Evolutionary conservation across 1,284 basidiomycete genomes (phyloP), one percentile per base, ranked within the genome.

Genomic region (Pseudozyma sp.): DNA sequence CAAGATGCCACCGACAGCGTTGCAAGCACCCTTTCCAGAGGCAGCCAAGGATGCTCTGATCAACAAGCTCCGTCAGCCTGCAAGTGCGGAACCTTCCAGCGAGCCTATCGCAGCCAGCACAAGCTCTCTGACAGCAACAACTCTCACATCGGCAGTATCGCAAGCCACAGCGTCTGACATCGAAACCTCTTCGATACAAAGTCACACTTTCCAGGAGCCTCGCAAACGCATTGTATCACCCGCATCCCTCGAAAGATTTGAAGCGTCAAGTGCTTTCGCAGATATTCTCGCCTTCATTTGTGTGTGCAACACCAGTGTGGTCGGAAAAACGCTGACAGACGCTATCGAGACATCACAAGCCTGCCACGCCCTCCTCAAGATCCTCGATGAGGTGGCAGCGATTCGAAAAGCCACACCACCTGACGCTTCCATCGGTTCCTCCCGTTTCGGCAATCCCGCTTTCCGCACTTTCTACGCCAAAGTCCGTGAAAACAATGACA

Each of bases 381-480:
- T 83, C 12, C 56, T 84, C 34, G 53, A 70, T 8, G 42, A 61
- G 11, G 69, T 84, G 31, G 52, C 62, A 5, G 48, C 42, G 8
- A 55, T 84, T 2, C 93, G 82, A 81, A 87, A 44, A 87, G 92
- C 36, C 1, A 94, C 90, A 0, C 96, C 96, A 3, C 91, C 95
- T 0, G 90, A 96, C 21, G 66, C 62, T 1, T 92, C 95, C 76
- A 97, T 97, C 84, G 90, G 92, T 68, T 91, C 91, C 1, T 97
- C 95, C 48, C 88, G 97, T 31, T 99, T 99, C 80, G 97, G 96
- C 2, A 99, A 99, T 85, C 95, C 96, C 1, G 96, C 96, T 0
- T 99, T 99, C 86, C 89, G 92, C 79, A 90, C 89, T 0, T 95
- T 99, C 81, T 94, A 96, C 81, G 93, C 96, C 85, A 90, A 90